A percentile compares a stretch with the other conserved stretches of the same genome.
Conservation (phyloP, 108 stramenopile genomes). For the Pelagomonas calceolata region DNA sequence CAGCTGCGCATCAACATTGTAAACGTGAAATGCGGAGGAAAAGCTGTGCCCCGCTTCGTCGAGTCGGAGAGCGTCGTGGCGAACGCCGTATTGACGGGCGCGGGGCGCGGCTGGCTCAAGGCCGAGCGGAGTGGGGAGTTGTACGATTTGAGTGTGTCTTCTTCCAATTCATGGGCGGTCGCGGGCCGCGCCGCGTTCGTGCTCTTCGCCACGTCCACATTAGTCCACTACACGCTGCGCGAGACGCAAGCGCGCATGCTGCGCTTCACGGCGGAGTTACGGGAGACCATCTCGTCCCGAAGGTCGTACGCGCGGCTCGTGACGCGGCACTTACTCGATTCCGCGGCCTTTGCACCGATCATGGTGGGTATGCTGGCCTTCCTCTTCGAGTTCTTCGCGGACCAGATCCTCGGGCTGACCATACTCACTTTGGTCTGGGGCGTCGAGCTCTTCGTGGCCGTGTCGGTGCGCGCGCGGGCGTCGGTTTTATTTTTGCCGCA, state of each 20-base stretch:
- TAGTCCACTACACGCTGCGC: constrained; percentile 73
- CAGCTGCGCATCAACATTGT: too few relatives aligned
- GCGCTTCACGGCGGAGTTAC: constrained; percentile 71
- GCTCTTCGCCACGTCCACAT: constrained; percentile 74
- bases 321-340: constrained; percentile 28
- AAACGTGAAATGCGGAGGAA: too few relatives aligned
- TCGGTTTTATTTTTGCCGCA: constrained; percentile 59
- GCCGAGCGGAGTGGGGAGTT: too few relatives aligned
- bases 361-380: constrained; percentile 46
- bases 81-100: too few relatives aligned
- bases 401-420: constrained; percentile 47
- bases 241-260: constrained; percentile 96
- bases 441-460: constrained; percentile 38
- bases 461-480: constrained; percentile 20
- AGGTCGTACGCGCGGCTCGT: constrained; percentile 29
- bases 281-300: constrained; percentile 42
- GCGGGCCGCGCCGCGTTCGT: too few relatives aligned
- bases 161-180: too few relatives aligned
- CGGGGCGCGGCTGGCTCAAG: too few relatives aligned
- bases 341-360: constrained; percentile 43
- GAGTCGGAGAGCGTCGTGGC: too few relatives aligned
- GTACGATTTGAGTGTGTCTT: too few relatives aligned
- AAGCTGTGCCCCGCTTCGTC: too few relatives aligned
- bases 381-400: constrained; percentile 45
- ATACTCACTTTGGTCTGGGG: constrained; percentile 36